Percentiles rank a stretch among this genome's conserved stretches.
Conservation (phyloP, 805 yeast genomes). For the Lipomyces sp. region DNA sequence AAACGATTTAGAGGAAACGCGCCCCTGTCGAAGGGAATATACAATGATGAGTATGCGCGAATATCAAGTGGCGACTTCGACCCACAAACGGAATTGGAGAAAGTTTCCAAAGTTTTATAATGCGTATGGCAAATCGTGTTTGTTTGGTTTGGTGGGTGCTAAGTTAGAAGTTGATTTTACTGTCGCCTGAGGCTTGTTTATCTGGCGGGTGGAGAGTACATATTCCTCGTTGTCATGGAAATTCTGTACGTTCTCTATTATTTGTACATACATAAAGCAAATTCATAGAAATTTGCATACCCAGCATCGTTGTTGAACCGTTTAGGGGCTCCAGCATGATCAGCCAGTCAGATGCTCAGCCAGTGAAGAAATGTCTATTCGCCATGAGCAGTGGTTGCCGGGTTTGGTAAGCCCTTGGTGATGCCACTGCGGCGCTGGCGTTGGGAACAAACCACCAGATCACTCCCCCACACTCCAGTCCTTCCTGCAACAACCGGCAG, state of each 20-base stretch:
- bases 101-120: constrained; percentile 44
- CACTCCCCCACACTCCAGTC: neutral
- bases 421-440: neutral
- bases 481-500: neutral
- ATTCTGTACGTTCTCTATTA: too few relatives aligned
- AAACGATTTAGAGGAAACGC: constrained; percentile 93
- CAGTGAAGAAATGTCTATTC: too few relatives aligned
- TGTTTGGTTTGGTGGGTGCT: neutral
- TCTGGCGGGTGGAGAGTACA: too few relatives aligned
- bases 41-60: constrained; percentile 80
- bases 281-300: too few relatives aligned
- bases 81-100: constrained; percentile 73
- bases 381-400: too few relatives aligned
- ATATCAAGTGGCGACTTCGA: constrained; percentile 78
- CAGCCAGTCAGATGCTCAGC: too few relatives aligned
- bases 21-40: constrained; percentile 86
- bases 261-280: too few relatives aligned
- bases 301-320: too few relatives aligned
- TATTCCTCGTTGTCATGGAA: too few relatives aligned
- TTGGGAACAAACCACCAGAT: neutral
- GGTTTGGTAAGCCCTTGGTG: neutral
- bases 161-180: too few relatives aligned
- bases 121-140: neutral
- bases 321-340: too few relatives aligned
- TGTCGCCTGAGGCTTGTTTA: too few relatives aligned